Evolutionary conservation across 2,329 filamentous ascomycete species (phyloP), one percentile per base, ranked within the genome.

Genomic region (Penicillium griseofulvum): DNA sequence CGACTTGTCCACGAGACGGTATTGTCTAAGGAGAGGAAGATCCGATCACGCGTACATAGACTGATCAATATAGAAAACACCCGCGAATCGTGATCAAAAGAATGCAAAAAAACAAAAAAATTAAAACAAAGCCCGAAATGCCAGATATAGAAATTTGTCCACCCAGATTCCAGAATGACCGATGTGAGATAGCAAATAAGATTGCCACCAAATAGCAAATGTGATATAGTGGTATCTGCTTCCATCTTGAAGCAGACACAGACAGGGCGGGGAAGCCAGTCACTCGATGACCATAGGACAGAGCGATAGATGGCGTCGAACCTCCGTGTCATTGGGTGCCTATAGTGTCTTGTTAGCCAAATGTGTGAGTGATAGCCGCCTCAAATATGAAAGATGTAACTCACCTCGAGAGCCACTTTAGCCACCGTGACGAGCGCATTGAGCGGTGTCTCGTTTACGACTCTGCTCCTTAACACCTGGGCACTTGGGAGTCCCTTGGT

Each of bases 401-500:
- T 29, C 31, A 51, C 41, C 12, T 24, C 6, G 14, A 31, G 8
- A 10, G n/a, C 10, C 38, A 50, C 5, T 14, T 44, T 50, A 44
- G 4, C 48, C 49, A 45, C 51, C 36, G 14, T 74, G 72, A 16
- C 57, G 53, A 49, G 69, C 61, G 63, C 72, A 74, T 47, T 68
- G 69, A 61, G 68, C 70, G 29, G 70, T 70, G 34, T 65, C 55
- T 59, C 68, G 65, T 48, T 63, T 59, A 17, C 70, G 68, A 54
- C 68, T 59, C 33, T 73, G 65, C 51, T 71, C 64, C 52, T 68
- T 67, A 28, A 73, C 65, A 7, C 67, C 66, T n/a, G 61, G 58
- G 59, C 68, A 72, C 42, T 58, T 60, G 24, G 61, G 39, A 11
- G 68, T 70, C 48, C 68, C 70, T 55, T 66, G 61, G 54, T 68